These are phyloP conservation scores for Terfezia boudieri DNA, from an alignment of 495 filamentous ascomycete species.

Conservation along the genomic window DNA sequence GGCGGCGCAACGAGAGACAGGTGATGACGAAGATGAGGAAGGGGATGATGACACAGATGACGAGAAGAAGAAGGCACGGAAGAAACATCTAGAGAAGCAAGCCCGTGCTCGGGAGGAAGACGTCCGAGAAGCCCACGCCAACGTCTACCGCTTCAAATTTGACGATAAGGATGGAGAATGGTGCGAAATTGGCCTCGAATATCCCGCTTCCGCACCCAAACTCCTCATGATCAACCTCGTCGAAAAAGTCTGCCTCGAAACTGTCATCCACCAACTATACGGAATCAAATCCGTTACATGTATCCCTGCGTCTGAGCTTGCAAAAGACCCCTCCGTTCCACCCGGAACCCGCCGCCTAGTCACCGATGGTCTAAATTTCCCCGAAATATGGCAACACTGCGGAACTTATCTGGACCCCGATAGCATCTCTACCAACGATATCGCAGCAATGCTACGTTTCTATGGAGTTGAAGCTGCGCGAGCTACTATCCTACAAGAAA, in stretches of 20 bases:
- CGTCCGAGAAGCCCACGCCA: slow-evolving; percentile 11
- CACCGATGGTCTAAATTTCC: slow-evolving; percentile 71
- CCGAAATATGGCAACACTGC: slow-evolving; percentile 66
- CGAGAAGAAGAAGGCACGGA: slow-evolving; percentile 21
- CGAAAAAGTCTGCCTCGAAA: slow-evolving; percentile 46
- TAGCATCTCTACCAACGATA: slow-evolving; percentile 75
- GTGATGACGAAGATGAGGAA: slow-evolving; percentile 20
- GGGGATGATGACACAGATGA: slow-evolving; percentile 28
- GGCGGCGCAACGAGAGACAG: slow-evolving; percentile 30
- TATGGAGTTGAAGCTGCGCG: slow-evolving; percentile 93
- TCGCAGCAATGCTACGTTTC: slow-evolving; percentile 53
- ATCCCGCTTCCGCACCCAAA: slow-evolving; percentile 60
- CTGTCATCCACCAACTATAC: slow-evolving; percentile 71
- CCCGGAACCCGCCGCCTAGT: slow-evolving; percentile 17
- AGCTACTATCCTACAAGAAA: slow-evolving; percentile 63
- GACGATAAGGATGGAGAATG: slow-evolving; percentile 49
- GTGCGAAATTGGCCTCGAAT: slow-evolving; percentile 67
- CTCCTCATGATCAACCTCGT: slow-evolving; percentile 78
- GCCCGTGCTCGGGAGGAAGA: slow-evolving; percentile 19
- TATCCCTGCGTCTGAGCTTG: slow-evolving; percentile 37
- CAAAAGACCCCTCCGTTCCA: slow-evolving; percentile 12
- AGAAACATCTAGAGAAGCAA: background rate
- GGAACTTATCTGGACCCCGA: slow-evolving; percentile 71
- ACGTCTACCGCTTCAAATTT: slow-evolving; percentile 57
- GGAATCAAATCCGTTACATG: slow-evolving; percentile 49